Conservation (phyloP, 257 asterid genomes). For the Eustoma russellianum region DNA sequence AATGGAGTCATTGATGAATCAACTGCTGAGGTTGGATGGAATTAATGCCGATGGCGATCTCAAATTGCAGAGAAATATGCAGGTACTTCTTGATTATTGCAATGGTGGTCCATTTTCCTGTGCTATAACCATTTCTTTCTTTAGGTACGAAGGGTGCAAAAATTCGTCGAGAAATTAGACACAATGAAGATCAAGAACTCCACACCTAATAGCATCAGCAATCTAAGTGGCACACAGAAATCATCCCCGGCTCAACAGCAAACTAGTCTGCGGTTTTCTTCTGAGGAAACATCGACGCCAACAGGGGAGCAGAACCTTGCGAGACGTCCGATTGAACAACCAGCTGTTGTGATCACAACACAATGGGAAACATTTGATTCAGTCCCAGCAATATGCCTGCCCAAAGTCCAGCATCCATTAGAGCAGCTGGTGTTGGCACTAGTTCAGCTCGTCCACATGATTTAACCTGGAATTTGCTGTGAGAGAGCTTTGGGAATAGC, state of each 20-base stretch:
- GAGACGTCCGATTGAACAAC: slow-evolving; percentile 24
- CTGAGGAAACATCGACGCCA: slow-evolving; percentile 15
- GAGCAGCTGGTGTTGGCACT: slow-evolving; percentile 12
- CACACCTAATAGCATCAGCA: slow-evolving; percentile 11
- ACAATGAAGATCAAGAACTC: slow-evolving; percentile 61
- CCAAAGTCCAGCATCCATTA: slow-evolving; percentile 6
- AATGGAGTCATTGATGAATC: slow-evolving; percentile 73
- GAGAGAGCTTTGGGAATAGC: background rate
- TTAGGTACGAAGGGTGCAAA: slow-evolving; percentile 69
- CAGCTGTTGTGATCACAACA: slow-evolving; percentile 64
- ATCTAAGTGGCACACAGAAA: slow-evolving; percentile 6
- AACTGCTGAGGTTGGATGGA: slow-evolving; percentile 61
- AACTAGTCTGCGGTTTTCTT: background rate
- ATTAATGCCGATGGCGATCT: slow-evolving; percentile 60
- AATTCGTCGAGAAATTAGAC: slow-evolving; percentile 71
- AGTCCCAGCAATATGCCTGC: slow-evolving; percentile 20
- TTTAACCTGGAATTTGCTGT: slow-evolving; percentile 61
- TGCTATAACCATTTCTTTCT: background rate
- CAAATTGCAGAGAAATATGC: slow-evolving; percentile 73
- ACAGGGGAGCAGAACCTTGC: slow-evolving; percentile 15
- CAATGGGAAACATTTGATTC: slow-evolving; percentile 93
- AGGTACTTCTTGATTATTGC: slow-evolving; percentile 28
- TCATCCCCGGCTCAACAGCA: slow-evolving; percentile 16
- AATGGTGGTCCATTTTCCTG: background rate
- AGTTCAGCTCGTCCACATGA: slow-evolving; percentile 31